Evolutionary conservation across 441 rosid genomes (phyloP).

Genomic region (Eruca vesicaria): DNA sequence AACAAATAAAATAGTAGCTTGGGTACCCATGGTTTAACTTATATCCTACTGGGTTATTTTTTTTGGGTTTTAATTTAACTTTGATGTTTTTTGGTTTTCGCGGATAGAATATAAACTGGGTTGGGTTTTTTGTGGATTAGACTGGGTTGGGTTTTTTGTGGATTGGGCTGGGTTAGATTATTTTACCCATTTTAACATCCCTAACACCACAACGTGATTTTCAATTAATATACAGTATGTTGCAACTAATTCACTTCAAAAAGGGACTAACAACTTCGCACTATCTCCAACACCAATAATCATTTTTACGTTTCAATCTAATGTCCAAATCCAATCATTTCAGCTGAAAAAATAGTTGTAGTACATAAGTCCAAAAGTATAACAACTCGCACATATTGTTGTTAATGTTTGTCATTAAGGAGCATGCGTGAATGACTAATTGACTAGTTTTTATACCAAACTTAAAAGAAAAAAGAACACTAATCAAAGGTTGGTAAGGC

Average conservation of each 20-base stretch:
- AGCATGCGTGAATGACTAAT: not conserved
- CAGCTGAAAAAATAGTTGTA: not conserved
- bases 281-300: constrained; percentile 23
- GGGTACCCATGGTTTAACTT: no score
- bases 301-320: not conserved
- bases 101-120: no score
- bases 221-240: not conserved
- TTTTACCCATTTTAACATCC: no score
- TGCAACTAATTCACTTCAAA: constrained; percentile 20
- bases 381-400: not conserved
- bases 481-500: not conserved
- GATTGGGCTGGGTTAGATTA: no score
- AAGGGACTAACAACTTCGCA: constrained; percentile 17
- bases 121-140: no score
- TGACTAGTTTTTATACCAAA: no score
- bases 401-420: not conserved
- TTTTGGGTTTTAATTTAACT: no score
- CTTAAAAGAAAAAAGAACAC: not conserved
- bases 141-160: no score
- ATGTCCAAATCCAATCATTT: constrained; percentile 12
- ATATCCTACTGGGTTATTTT: no score
- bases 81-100: no score
- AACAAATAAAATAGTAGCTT: no score
- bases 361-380: not conserved
- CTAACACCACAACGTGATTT: constrained; percentile 20